phyloP scores from a whole-genome alignment of 805 yeast species.

The Wickerhamiella dianesei region DNA sequence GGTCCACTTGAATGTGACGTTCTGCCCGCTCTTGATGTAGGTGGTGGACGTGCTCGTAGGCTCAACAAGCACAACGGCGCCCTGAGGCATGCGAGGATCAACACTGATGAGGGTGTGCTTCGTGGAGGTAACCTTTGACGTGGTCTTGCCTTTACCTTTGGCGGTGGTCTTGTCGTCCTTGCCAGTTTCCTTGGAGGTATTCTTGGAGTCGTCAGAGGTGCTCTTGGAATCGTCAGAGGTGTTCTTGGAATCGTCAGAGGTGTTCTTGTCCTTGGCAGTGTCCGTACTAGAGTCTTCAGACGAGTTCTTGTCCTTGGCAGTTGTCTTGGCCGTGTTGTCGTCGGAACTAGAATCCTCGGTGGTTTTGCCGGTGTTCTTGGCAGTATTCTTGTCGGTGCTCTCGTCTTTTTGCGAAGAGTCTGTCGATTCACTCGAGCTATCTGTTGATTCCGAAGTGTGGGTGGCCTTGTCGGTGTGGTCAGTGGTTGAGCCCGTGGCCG shows the following conservation, averaged over 20 bases:
- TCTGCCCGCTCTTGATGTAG: slow-evolving; percentile 27
- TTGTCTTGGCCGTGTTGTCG: not conserved
- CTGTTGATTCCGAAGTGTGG: not conserved
- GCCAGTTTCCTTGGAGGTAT: not conserved
- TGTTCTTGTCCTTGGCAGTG: no score
- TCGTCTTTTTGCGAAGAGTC: no score
- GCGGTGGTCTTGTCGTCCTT: not conserved
- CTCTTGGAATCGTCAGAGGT: not conserved
- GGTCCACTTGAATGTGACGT: slow-evolving; percentile 30
- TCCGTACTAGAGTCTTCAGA: no score
- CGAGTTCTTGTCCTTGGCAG: not conserved
- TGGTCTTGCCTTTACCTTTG: no score
- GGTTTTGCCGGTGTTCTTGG: not conserved
- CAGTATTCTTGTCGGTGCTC: not conserved
- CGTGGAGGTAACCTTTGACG: not conserved
- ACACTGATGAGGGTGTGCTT: slow-evolving; percentile 12
- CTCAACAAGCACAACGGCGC: slow-evolving; percentile 24
- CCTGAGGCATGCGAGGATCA: slow-evolving; percentile 26
- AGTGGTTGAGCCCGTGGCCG: not conserved
- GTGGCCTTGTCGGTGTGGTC: not conserved
- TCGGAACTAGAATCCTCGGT: not conserved
- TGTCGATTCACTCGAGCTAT: not conserved
- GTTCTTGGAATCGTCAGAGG: not conserved
- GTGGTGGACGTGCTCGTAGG: slow-evolving; percentile 26
- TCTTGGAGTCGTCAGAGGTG: not conserved